Evolutionary conservation across 1,139 yeast species (phyloP).

Genomic region (Yamadazyma triangularis): DNA sequence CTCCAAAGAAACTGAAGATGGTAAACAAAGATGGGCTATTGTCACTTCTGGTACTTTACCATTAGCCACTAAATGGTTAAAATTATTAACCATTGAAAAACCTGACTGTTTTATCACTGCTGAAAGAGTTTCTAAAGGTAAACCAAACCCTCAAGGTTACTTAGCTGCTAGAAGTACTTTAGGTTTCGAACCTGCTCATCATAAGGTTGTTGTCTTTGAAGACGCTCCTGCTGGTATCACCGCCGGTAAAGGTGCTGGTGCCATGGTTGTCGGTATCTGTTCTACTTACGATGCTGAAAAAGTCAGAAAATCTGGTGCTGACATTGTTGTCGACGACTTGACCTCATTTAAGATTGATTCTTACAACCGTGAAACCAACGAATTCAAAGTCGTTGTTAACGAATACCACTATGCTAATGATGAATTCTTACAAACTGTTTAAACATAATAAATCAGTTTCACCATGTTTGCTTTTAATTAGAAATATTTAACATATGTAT

Average conservation of each 20-base stretch:
- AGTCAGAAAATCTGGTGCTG: constrained; percentile 74
- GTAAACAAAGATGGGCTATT: constrained; percentile 66
- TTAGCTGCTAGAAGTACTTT: constrained; percentile 57
- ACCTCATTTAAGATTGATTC: constrained; percentile 41
- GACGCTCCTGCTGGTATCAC: constrained; percentile 87
- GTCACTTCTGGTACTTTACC: constrained; percentile 80
- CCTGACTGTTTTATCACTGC: constrained; percentile 80
- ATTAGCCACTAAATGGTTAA: constrained; percentile 77
- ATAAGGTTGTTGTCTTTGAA: constrained; percentile 69
- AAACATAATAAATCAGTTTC: constrained; percentile 2
- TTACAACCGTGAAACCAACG: constrained; percentile 42
- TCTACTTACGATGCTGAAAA: constrained; percentile 69
- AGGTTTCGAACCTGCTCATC: constrained; percentile 42
- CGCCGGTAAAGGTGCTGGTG: constrained; percentile 85
- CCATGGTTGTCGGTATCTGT: constrained; percentile 77
- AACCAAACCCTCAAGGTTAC: constrained; percentile 85
- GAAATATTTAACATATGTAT: not conserved
- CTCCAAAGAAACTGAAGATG: constrained; percentile 39
- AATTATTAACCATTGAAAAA: constrained; percentile 53
- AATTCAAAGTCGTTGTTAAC: constrained; percentile 40
- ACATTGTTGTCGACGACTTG: constrained; percentile 72
- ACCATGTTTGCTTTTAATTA: not conserved
- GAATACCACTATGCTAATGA: constrained; percentile 46
- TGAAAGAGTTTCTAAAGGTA: constrained; percentile 70
- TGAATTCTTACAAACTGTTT: constrained; percentile 31